phyloP scores from a whole-genome alignment of 1,284 basidiomycete genomes.

The Papiliotrema flavescens region DNA sequence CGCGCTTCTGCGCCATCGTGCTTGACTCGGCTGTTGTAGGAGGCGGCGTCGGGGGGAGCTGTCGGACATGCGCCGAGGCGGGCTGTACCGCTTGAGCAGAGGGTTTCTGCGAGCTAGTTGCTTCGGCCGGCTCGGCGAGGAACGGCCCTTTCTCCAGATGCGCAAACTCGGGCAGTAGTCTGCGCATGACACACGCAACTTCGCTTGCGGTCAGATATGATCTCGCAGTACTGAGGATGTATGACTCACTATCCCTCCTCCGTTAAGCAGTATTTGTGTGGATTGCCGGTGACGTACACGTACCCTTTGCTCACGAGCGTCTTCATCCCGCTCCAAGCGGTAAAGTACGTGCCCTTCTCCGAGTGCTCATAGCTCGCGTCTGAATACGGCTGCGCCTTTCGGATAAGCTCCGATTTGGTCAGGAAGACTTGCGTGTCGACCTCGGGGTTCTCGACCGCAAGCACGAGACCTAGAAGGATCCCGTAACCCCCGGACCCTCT shows the following conservation, averaged over 20 bases:
- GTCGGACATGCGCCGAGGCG: background rate
- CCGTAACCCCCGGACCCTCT: slow-evolving; percentile 41
- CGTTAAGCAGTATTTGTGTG: slow-evolving; percentile 42
- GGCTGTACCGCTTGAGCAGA: background rate
- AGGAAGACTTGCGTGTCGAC: slow-evolving; percentile 30
- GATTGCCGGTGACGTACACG: slow-evolving; percentile 41
- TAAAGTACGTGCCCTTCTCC: slow-evolving; percentile 40
- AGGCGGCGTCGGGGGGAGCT: background rate
- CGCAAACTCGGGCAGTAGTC: slow-evolving; percentile 30
- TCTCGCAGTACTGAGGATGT: background rate
- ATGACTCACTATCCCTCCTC: slow-evolving; percentile 45
- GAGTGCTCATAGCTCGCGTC: slow-evolving; percentile 39
- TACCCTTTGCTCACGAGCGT: slow-evolving; percentile 42
- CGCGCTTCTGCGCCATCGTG: background rate
- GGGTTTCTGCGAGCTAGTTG: background rate
- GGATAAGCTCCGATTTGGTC: slow-evolving; percentile 41
- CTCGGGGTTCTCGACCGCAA: slow-evolving; percentile 30
- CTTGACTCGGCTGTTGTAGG: background rate
- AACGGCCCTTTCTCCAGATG: slow-evolving; percentile 27
- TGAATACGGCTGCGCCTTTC: slow-evolving; percentile 35
- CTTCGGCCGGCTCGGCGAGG: slow-evolving; percentile 8
- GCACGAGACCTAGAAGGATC: slow-evolving; percentile 41
- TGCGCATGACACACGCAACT: slow-evolving; percentile 32
- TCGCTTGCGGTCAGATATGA: slow-evolving; percentile 24
- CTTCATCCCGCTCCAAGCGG: slow-evolving; percentile 47